Evolutionary conservation across 345 rosid genomes (phyloP).

Genomic region (Trapa incisa): DNA sequence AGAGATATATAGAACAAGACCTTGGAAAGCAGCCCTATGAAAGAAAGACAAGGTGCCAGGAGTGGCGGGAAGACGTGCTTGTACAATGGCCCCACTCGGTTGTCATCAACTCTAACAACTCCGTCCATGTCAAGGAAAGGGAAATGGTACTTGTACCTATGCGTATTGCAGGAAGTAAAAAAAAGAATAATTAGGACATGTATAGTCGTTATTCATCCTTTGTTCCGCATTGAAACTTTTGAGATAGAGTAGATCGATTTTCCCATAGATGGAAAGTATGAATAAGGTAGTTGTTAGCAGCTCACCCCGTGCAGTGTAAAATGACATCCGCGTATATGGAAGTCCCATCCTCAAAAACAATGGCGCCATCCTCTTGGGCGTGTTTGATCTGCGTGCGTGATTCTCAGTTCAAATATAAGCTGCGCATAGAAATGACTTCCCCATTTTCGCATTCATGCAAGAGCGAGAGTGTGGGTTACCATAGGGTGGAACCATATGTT

Average conservation of each 20-base stretch:
- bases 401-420: background rate
- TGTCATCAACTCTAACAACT: constrained; percentile 55
- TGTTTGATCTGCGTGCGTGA: constrained; percentile 52
- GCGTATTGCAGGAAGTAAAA: background rate
- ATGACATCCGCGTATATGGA: constrained; percentile 35
- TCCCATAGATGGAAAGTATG: background rate
- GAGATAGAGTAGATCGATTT: too few species aligned
- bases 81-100: constrained; percentile 68
- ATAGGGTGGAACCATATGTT: constrained; percentile 70
- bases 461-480: constrained; percentile 29
- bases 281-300: background rate
- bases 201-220: background rate
- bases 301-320: constrained; percentile 78
- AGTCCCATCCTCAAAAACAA: constrained; percentile 47
- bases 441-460: background rate
- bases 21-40: constrained; percentile 73
- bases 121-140: constrained; percentile 80
- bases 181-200: background rate
- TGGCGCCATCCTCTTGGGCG: constrained; percentile 45
- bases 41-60: constrained; percentile 67
- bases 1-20: constrained; percentile 14
- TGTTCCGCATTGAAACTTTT: too few species aligned
- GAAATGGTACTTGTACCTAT: constrained; percentile 77
- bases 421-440: background rate
- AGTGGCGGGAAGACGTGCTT: constrained; percentile 64